Evolutionary conservation across 2,329 filamentous ascomycete species (phyloP), one percentile per base, ranked within the genome.

Genomic region (Orbilia javanica): DNA sequence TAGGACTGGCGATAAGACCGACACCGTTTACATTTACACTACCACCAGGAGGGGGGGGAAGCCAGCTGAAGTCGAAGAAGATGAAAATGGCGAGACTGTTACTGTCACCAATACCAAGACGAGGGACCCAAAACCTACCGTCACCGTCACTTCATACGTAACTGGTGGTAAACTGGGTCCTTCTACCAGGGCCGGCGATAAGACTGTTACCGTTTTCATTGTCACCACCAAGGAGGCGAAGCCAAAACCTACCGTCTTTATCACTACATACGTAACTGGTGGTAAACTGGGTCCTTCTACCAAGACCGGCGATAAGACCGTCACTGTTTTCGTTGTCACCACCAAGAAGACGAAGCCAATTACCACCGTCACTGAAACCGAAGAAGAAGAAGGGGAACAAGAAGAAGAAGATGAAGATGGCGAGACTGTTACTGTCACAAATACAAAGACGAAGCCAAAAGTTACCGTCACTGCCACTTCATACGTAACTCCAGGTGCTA

Each of bases 21-120:
- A 15, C 48, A 52, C 48, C 22, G 48, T 52, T 52, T 52, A 29
- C 48, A 52, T 52, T 52, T 10, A 29, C 48, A 52, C 48, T 11
- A 52, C 48, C 8, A 29, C 22, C 22, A 52, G 11, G 48, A 31
- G 18, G 48, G 48, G 22, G 48, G 39, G 39, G 39, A 52, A 52
- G 48, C 48, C 22, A 52, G 11, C 48, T 52, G 48, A 29, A 52
- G 10, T 6, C 6, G 48, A 52, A 29, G 48, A 52, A 15, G 48
- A 29, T 15, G 48, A 52, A n/a, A 25, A 52, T 52, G 48, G 22
- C 48, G 48, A 6, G 22, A 52, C 48, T 29, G 48, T 52, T n/a
- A 52, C 48, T 52, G 48, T 52, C 48, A 52, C 48, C 48, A 52
- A 52, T 52, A 52, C 48, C 25, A 52, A 52, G 48, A 52, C 48